phyloP scores from a whole-genome alignment of 495 filamentous ascomycete genomes.

The Aspergillus carlsbadensis region DNA sequence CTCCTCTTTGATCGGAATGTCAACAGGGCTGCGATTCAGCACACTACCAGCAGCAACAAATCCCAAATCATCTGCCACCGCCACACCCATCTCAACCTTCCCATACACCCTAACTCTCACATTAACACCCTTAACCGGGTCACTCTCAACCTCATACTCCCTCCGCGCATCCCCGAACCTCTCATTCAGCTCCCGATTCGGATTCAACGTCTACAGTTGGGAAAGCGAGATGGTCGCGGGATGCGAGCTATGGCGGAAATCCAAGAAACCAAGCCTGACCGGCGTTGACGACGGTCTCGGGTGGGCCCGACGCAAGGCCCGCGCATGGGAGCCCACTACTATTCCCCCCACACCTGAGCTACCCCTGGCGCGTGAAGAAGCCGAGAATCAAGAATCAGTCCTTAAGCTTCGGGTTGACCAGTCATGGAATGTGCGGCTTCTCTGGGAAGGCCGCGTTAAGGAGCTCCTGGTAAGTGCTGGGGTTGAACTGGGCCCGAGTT shows the following conservation, averaged over 20 bases:
- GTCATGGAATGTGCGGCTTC: slow-evolving; percentile 73
- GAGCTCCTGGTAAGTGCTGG: slow-evolving; percentile 90
- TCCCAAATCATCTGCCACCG: slow-evolving; percentile 26
- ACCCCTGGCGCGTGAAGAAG: slow-evolving; percentile 26
- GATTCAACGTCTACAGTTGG: slow-evolving; percentile 98
- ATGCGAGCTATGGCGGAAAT: slow-evolving; percentile 79
- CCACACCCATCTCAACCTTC: slow-evolving; percentile 51
- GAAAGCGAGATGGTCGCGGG: slow-evolving; percentile 91
- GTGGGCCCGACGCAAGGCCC: slow-evolving; percentile 46
- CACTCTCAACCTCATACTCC: slow-evolving; percentile 83
- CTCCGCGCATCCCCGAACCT: slow-evolving; percentile 78
- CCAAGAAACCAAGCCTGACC: slow-evolving; percentile 30
- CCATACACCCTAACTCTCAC: slow-evolving; percentile 92
- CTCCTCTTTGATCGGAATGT: slow-evolving; percentile 85
- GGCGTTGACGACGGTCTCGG: slow-evolving; percentile 41
- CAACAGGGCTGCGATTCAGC: slow-evolving; percentile 79
- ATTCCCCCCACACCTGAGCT: slow-evolving; percentile 25
- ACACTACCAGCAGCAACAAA: slow-evolving; percentile 85
- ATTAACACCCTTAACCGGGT: slow-evolving; percentile 90
- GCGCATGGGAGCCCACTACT: slow-evolving; percentile 22
- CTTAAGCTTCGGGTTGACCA: slow-evolving; percentile 87
- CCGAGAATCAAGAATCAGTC: slow-evolving; percentile 77
- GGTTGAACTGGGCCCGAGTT: slow-evolving; percentile 62
- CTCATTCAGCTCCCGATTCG: slow-evolving; percentile 83
- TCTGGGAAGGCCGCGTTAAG: slow-evolving; percentile 95